phyloP scores from a whole-genome alignment of 139 green algal genomes.

The Chlorella sp. region DNA sequence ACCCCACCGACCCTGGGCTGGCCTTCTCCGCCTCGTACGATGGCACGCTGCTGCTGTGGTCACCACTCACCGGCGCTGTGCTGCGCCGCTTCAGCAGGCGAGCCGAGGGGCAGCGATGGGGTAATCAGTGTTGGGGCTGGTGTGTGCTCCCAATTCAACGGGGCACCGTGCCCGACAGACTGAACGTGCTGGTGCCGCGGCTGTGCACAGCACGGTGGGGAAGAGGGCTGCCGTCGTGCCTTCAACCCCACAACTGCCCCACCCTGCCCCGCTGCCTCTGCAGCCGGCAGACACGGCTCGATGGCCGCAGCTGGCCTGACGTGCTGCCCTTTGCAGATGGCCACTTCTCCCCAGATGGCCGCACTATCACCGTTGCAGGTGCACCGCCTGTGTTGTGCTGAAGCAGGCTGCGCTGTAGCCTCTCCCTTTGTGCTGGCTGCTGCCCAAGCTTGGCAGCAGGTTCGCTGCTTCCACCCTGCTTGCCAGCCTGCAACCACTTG shows the following conservation, averaged over 20 bases:
- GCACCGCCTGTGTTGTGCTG: too few species aligned
- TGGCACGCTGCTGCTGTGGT: slow-evolving; percentile 75
- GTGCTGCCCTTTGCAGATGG: slow-evolving; percentile 76
- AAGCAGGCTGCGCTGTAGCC: too few species aligned
- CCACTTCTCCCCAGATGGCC: slow-evolving; percentile 68
- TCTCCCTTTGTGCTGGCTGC: too few species aligned
- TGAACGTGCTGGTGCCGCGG: too few species aligned
- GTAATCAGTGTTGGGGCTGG: background rate
- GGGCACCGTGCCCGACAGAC: too few species aligned
- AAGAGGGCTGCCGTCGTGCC: too few species aligned
- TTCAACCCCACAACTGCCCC: too few species aligned
- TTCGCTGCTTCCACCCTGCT: background rate
- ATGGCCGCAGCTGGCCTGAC: slow-evolving; percentile 63
- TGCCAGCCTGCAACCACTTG: background rate
- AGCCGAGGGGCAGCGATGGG: background rate
- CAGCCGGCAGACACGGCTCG: slow-evolving; percentile 62
- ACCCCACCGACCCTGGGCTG: slow-evolving; percentile 72
- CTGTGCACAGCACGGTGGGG: too few species aligned
- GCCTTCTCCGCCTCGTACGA: slow-evolving; percentile 81
- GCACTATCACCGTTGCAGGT: slow-evolving; percentile 19
- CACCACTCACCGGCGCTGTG: slow-evolving; percentile 47
- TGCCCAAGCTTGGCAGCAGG: too few species aligned
- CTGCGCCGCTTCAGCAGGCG: slow-evolving; percentile 54
- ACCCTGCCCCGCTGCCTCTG: background rate
- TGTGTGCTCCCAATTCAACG: too few species aligned